Percentiles rank a stretch among this genome's conserved stretches.
Conservation (phyloP, 2,329 filamentous ascomycete genomes). For the Bipolaris sorokiniana region DNA sequence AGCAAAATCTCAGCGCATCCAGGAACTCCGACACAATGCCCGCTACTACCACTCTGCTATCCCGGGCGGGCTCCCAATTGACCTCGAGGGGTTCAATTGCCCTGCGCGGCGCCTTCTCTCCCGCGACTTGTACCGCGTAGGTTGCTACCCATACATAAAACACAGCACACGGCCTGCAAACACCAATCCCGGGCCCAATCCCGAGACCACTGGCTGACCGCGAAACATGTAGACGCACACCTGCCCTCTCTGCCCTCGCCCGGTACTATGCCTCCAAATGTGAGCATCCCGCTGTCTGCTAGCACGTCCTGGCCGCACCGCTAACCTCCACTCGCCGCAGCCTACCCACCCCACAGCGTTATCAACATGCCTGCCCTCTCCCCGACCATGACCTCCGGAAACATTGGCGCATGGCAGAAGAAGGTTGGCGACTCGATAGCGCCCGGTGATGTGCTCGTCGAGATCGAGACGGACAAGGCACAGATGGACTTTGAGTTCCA, state of each 20-base stretch:
- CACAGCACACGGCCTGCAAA: conserved; percentile 16
- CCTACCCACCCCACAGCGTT: conserved; percentile 91
- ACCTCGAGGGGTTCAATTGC: conserved; percentile 49
- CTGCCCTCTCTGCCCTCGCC: conserved; percentile 65
- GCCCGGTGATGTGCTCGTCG: conserved; percentile 93
- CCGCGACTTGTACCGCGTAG: conserved; percentile 43
- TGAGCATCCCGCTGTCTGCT: conserved; percentile 47
- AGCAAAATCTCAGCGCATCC: conserved; percentile 32
- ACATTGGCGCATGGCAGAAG: conserved; percentile 98
- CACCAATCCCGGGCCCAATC: not conserved
- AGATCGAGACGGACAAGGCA: conserved; percentile 99
- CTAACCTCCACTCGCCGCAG: conserved; percentile 59
- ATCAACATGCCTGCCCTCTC: conserved; percentile 98
- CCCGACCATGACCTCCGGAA: conserved; percentile 95
- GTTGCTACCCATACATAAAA: conserved; percentile 36
- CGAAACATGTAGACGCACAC: conserved; percentile 49
- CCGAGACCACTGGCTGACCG: conserved; percentile 34
- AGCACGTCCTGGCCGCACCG: conserved; percentile 23
- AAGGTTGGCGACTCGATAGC: conserved; percentile 85
- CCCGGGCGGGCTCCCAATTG: conserved; percentile 54
- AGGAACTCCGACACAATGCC: conserved; percentile 59
- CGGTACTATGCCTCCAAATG: conserved; percentile 74
- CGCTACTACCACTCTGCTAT: conserved; percentile 55
- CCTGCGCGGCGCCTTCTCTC: conserved; percentile 54
- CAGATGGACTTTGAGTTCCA: conserved; percentile 99